Evolutionary conservation across 2,329 filamentous ascomycete species (phyloP).

Genomic region (Fusarium subglutinans): DNA sequence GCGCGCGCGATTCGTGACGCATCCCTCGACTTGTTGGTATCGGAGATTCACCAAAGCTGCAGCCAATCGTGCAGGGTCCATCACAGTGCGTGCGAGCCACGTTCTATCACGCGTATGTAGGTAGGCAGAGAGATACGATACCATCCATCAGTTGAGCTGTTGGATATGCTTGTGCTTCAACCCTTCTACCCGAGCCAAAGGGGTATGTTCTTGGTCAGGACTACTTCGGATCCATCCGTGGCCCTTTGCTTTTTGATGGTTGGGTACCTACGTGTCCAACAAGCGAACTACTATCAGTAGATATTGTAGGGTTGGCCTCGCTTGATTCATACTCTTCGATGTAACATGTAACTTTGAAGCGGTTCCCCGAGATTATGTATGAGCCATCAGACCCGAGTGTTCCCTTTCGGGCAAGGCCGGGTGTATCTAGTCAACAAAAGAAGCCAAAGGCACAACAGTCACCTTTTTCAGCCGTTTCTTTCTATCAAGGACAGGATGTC

Average conservation of each 20-base stretch:
- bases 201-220: not conserved
- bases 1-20: constrained; percentile 36
- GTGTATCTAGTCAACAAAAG: constrained; percentile 30
- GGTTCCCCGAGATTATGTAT: constrained; percentile 27
- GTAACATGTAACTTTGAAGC: constrained; percentile 20
- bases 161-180: constrained; percentile 31
- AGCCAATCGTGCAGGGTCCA: constrained; percentile 32
- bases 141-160: constrained; percentile 16
- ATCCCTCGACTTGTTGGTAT: constrained; percentile 39
- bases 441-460: constrained; percentile 6
- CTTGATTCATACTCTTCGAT: constrained; percentile 22
- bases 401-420: constrained; percentile 32
- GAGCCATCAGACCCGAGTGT: constrained; percentile 22
- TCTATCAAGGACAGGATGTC: not conserved
- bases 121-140: constrained; percentile 5
- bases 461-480: not conserved
- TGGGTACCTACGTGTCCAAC: constrained; percentile 2
- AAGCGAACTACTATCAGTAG: constrained; percentile 7
- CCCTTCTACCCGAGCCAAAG: constrained; percentile 34
- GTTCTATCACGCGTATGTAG: constrained; percentile 11
- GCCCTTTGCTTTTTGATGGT: constrained; percentile 7
- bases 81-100: constrained; percentile 34
- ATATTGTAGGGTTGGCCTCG: constrained; percentile 19
- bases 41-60: constrained; percentile 23
- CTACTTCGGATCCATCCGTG: not conserved